Percentiles rank a stretch among this genome's conserved stretches.
Evolutionary conservation across 192 early-diverging fungal genomes (phyloP).

Genomic region (Linnemannia exigua): DNA sequence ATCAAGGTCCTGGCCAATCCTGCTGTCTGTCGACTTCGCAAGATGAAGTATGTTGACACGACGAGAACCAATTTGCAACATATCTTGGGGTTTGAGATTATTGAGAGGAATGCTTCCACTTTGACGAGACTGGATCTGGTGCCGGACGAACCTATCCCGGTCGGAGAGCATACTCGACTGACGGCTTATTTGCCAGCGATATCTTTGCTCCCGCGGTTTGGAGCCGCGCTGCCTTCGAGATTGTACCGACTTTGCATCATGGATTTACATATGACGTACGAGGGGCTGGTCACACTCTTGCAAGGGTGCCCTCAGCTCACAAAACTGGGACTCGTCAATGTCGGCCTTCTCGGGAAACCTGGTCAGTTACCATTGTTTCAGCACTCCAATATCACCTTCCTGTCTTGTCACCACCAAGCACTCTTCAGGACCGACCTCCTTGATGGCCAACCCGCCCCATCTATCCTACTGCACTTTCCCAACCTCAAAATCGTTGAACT

Average conservation of each 20-base stretch:
- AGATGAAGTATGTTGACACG: not conserved
- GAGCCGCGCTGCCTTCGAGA: not conserved
- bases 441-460: not conserved
- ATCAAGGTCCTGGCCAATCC: not conserved
- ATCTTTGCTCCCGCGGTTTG: not conserved
- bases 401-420: not conserved
- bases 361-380: not conserved
- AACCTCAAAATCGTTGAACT: not conserved
- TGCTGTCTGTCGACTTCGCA: not conserved
- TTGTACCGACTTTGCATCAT: not conserved
- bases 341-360: not conserved
- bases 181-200: not conserved
- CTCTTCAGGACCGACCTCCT: not conserved
- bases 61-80: not conserved
- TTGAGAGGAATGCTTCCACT: not conserved
- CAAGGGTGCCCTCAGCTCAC: not conserved
- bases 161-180: not conserved
- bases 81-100: not conserved
- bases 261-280: not conserved
- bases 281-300: not conserved
- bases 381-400: not conserved
- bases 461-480: constrained; percentile 6
- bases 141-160: not conserved
- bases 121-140: not conserved
- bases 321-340: not conserved